Evolutionary conservation across 805 yeast genomes (phyloP), one percentile per base, ranked within the genome.

Genomic region (Hanseniaspora pseudoguilliermondii): DNA sequence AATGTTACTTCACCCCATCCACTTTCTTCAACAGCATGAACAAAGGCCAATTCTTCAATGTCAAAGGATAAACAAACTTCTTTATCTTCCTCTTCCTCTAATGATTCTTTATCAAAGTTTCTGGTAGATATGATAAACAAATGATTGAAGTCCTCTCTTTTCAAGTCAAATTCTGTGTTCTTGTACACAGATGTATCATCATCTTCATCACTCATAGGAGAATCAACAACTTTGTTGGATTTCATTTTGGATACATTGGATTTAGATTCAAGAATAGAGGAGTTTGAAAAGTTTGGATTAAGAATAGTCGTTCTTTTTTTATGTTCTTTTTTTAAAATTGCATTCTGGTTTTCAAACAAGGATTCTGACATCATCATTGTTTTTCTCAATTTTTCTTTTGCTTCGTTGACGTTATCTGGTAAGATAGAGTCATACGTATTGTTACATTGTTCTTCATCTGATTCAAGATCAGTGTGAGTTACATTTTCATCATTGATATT

Each of bases 1-100:
- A 84, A 64, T 0, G 90, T 85, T 2, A 85, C 93, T 66, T 86
- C 95, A 58, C 90, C 91, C 95, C 95, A 86, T 0, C 93, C 95
- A 21, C 88, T 81, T 55, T 82, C 83, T 65, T 85, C 93, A 23
- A 84, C 78, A 8, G 85, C 78, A 63, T 84, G 89, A 5, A 86
- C 86, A 66, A 84, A 86, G 0, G 87, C 90, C 49, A 83, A 70
- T 61, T 84, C 93, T 59, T 79, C 77, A 59, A 78, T 79, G 23
- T 78, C 77, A 65, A 86, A 86, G 0, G 89, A 81, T 9, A 86
- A 71, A 65, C 95, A 86, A 43, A 85, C 82, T 0, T 86, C 77
- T 7, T 83, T 77, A 64, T 84, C 91, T 29, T 82, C 78, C 48
- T 76, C 76, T 11, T 82, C 74, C 59, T 84, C 84, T 47, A 84